Conservation (phyloP, 2,329 filamentous ascomycete genomes). For the Fusarium scirpi region DNA sequence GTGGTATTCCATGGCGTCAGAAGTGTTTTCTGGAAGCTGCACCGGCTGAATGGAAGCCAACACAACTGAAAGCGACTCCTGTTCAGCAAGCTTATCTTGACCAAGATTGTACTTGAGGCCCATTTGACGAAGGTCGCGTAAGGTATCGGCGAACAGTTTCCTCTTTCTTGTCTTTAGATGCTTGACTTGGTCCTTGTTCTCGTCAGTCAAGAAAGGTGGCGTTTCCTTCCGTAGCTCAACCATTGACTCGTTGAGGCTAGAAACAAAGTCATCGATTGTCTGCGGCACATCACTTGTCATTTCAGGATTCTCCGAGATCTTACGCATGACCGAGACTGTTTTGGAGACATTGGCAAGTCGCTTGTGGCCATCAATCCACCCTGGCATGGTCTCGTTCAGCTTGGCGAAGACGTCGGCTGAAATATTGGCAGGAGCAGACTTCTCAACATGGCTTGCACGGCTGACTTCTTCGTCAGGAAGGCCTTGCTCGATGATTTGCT, state of each 20-base stretch:
- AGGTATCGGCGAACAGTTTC: slow-evolving; percentile 87
- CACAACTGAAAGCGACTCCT: slow-evolving; percentile 77
- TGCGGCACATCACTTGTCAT: slow-evolving; percentile 67
- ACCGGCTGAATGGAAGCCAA: slow-evolving; percentile 69
- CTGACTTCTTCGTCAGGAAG: slow-evolving; percentile 63
- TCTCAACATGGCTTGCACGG: slow-evolving; percentile 3
- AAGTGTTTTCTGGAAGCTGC: slow-evolving; percentile 43
- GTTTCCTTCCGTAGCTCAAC: slow-evolving; percentile 85
- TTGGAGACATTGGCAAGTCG: slow-evolving; percentile 77
- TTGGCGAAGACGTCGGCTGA: slow-evolving; percentile 31
- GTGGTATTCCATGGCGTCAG: slow-evolving; percentile 70
- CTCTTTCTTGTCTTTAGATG: slow-evolving; percentile 92
- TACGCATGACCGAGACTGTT: slow-evolving; percentile 81
- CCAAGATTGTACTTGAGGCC: slow-evolving; percentile 87
- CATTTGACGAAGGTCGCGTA: slow-evolving; percentile 88
- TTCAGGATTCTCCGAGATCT: slow-evolving; percentile 66
- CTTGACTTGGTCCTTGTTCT: slow-evolving; percentile 85
- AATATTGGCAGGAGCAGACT: slow-evolving; percentile 13
- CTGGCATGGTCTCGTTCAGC: slow-evolving; percentile 49
- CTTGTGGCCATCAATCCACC: slow-evolving; percentile 62
- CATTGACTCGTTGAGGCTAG: slow-evolving; percentile 74
- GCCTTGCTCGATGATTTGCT: slow-evolving; percentile 69
- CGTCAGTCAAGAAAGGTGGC: slow-evolving; percentile 82
- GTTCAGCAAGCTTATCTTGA: slow-evolving; percentile 77
- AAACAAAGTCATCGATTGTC: slow-evolving; percentile 76